A percentile compares a stretch with the other conserved stretches of the same genome.
phyloP scores from a whole-genome alignment of 257 asterid species.

The Cordia subcordata region DNA sequence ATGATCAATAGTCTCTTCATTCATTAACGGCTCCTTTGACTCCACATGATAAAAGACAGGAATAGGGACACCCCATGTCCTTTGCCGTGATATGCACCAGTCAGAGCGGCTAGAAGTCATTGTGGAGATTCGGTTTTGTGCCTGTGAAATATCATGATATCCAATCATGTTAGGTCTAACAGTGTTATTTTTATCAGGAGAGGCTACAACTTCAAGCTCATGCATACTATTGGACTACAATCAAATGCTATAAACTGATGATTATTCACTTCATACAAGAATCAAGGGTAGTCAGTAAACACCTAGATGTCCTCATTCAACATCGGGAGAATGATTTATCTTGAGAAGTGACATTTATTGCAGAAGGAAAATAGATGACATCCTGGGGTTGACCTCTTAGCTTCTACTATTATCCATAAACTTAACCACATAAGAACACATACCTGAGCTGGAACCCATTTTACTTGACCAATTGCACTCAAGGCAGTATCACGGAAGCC shows the following conservation, averaged over 20 bases:
- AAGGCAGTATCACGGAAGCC: slow-evolving; percentile 90
- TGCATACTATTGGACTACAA: too few relatives aligned
- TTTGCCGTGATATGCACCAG: slow-evolving; percentile 99
- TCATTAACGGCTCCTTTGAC: slow-evolving; percentile 86
- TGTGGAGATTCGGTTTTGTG: slow-evolving; percentile 78
- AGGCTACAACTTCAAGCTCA: too few relatives aligned
- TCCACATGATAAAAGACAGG: slow-evolving; percentile 90
- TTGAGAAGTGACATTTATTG: neutral
- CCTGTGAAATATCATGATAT: slow-evolving; percentile 36
- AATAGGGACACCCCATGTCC: slow-evolving; percentile 99
- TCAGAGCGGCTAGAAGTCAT: slow-evolving; percentile 96
- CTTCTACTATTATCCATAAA: neutral
- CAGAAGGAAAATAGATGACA: slow-evolving; percentile 7
- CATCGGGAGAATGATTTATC: too few relatives aligned
- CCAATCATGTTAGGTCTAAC: neutral
- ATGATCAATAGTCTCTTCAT: slow-evolving; percentile 72
- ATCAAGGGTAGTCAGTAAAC: too few relatives aligned
- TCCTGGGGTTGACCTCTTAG: neutral
- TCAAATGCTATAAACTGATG: too few relatives aligned
- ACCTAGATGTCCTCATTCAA: too few relatives aligned
- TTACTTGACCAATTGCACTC: slow-evolving; percentile 76
- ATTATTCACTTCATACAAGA: too few relatives aligned
- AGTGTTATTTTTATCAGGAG: too few relatives aligned
- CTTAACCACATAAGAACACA: slow-evolving; percentile 1
- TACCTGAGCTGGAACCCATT: slow-evolving; percentile 93